Conservation (phyloP, 305 asterid genomes). For the Fraxinus sp. region DNA sequence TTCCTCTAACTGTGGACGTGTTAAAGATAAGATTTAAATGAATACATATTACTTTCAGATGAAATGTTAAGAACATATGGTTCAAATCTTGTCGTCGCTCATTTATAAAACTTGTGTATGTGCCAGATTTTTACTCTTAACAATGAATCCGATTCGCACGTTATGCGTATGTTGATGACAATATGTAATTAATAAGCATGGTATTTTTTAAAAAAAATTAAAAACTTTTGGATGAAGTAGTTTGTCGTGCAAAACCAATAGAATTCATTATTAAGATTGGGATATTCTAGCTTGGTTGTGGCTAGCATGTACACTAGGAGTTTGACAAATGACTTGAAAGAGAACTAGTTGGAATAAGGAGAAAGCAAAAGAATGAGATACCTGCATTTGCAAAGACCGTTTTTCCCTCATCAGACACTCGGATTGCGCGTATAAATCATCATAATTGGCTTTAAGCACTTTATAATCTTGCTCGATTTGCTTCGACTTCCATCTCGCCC, state of each 20-base stretch:
- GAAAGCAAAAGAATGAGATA: background rate
- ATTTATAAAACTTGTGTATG: background rate
- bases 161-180: background rate
- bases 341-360: background rate
- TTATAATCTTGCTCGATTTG: constrained; percentile 66
- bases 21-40: background rate
- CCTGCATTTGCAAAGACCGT: constrained; percentile 59
- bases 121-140: background rate
- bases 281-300: background rate
- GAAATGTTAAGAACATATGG: background rate
- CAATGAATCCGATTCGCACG: background rate
- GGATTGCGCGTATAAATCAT: constrained; percentile 35
- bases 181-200: background rate
- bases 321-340: background rate
- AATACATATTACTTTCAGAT: background rate
- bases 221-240: background rate
- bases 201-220: background rate
- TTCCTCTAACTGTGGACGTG: constrained; percentile 34
- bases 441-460: constrained; percentile 50
- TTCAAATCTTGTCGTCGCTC: background rate
- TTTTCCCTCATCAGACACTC: constrained; percentile 63
- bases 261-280: background rate
- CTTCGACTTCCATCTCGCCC: constrained; percentile 86
- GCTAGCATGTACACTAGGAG: background rate
- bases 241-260: background rate